Base-by-base conservation (phyloP, 371 early-diverging fungal genomes). In the Nematocida sp. region DNA sequence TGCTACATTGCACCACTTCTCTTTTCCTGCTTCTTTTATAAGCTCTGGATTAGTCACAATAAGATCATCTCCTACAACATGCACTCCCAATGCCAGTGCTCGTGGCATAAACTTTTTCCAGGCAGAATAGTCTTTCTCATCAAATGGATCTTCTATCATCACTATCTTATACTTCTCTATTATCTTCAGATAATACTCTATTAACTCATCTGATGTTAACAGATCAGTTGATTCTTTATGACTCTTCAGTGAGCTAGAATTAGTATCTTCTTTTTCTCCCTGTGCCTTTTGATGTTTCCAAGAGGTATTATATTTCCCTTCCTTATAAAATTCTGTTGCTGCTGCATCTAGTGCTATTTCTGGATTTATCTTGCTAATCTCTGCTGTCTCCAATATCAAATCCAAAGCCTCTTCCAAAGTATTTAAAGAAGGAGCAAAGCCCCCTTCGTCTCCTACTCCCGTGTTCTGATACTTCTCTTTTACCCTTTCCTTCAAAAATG, bases 361-460 rank as follows among this genome's bases (percentile, higher is more conserved):
- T 4, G 60, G 48, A 84, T 89, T 87, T 80, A 95, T 85, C 86
- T 92, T 90, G 81, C 86, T 92, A 17, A 89, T 88, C 87, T 91
- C 91, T 76, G 93, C 91, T 63, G 96, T 92, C 65, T 85, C 76
- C 77, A 86, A 86, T 57, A 97, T 85, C 53, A 97, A 87, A 65
- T 92, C 90, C 43, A 97, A 89, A 79, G 93, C 95, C 85, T 96
- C 95, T 78, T 86, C 85, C 25, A 81, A 25, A 86, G 89, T 89
- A 81, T 91, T 89, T 85, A 97, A 91, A 85, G 95, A 94, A 81
- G 98, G 98, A 52, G 95, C 96, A 83, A 95, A 97, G 75, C 98
- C 98, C 82, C 98, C 98, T 86, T 97, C 98, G 82, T 97, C 98
- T 80, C 98, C 96, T 75, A 97, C 96, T 82, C 91, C 91, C 82